Evolutionary conservation across 2,329 filamentous ascomycete species (phyloP).

Genomic region (Monosporascus ibericus): DNA sequence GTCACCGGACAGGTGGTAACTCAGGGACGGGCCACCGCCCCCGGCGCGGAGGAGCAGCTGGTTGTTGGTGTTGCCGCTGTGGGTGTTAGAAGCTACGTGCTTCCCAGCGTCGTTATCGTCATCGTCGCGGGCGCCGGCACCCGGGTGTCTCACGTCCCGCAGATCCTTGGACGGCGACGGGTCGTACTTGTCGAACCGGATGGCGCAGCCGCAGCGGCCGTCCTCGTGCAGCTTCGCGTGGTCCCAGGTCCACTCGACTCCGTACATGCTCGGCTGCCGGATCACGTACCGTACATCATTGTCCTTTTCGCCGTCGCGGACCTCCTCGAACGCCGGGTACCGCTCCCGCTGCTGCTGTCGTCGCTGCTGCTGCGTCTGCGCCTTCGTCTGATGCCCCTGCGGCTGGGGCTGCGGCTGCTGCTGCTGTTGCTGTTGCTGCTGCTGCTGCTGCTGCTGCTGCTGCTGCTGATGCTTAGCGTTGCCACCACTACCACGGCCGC

Average conservation of each 20-base stretch:
- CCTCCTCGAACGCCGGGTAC: conserved; percentile 13
- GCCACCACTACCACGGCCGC: too few species aligned
- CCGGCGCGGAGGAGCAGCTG: neutral
- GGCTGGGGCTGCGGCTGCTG: neutral
- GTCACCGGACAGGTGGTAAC: neutral
- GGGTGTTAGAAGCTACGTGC: neutral
- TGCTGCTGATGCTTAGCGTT: neutral
- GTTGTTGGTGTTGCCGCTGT: neutral
- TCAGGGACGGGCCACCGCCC: neutral
- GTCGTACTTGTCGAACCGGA: conserved; percentile 26
- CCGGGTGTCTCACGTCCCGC: neutral
- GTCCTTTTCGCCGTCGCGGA: conserved; percentile 6
- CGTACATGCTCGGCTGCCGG: conserved; percentile 31
- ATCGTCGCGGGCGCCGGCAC: neutral
- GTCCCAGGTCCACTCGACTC: conserved; percentile 34
- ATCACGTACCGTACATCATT: conserved; percentile 16
- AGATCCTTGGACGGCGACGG: conserved; percentile 4
- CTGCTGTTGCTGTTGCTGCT: too few species aligned
- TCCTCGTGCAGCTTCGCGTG: conserved; percentile 29
- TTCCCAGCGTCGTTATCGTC: neutral
- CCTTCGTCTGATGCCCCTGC: neutral
- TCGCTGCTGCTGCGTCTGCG: neutral
- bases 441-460: neutral
- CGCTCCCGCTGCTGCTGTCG: neutral
- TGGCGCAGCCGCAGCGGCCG: conserved; percentile 29